Evolutionary conservation across 2,329 filamentous ascomycete genomes (phyloP).

Genomic region (Alternaria gansuensis): DNA sequence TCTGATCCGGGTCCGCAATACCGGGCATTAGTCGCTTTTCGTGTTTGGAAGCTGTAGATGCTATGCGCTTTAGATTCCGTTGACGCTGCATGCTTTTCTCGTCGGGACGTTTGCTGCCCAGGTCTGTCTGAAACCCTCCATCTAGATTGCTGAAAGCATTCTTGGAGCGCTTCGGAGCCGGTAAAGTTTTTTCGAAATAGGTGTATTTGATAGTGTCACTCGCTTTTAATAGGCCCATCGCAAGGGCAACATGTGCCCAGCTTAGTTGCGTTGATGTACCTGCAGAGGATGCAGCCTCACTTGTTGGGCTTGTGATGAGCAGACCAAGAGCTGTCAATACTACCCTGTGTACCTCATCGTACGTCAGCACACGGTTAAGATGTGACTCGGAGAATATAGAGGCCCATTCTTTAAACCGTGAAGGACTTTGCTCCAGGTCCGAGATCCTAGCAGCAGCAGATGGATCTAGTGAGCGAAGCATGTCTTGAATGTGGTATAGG

Average conservation of each 20-base stretch:
- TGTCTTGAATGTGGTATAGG: slow-evolving; percentile 69
- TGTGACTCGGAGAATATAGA: slow-evolving; percentile 42
- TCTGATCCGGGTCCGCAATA: slow-evolving; percentile 80
- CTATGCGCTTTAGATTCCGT: slow-evolving; percentile 60
- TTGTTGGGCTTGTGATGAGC: slow-evolving; percentile 33
- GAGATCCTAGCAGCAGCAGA: slow-evolving; percentile 35
- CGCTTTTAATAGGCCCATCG: slow-evolving; percentile 54
- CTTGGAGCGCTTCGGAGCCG: slow-evolving; percentile 20
- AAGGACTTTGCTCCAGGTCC: slow-evolving; percentile 32
- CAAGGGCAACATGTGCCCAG: slow-evolving; percentile 54
- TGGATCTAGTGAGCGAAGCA: slow-evolving; percentile 62
- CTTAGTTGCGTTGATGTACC: slow-evolving; percentile 40
- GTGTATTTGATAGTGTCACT: slow-evolving; percentile 61
- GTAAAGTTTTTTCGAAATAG: slow-evolving; percentile 35
- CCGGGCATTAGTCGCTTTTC: slow-evolving; percentile 85
- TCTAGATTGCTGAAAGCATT: slow-evolving; percentile 12
- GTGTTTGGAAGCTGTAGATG: slow-evolving; percentile 67
- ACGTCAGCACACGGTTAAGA: slow-evolving; percentile 63
- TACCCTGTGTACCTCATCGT: slow-evolving; percentile 69
- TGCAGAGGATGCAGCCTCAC: slow-evolving; percentile 7
- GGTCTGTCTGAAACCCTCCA: slow-evolving; percentile 11
- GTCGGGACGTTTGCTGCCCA: slow-evolving; percentile 19
- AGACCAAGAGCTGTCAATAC: slow-evolving; percentile 63
- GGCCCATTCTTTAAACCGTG: slow-evolving; percentile 31
- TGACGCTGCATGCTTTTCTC: slow-evolving; percentile 54